Conservation (phyloP, 805 yeast species). For the Starmerella ratchasimensis region DNA sequence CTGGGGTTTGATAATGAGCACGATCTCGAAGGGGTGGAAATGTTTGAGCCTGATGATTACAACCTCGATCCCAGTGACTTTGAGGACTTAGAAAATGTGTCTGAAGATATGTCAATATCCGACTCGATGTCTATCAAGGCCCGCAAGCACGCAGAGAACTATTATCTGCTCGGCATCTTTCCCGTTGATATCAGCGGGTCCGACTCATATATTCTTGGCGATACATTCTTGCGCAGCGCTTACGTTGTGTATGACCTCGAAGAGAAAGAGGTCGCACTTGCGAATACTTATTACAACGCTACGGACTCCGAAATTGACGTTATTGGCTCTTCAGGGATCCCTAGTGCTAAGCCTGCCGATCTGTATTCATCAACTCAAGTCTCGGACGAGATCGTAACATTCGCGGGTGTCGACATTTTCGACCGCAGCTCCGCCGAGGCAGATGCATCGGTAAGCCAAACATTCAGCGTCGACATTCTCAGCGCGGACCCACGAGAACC, state of each 20-base stretch:
- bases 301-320: conserved; percentile 15
- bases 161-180: conserved; percentile 3
- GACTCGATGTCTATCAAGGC: neutral
- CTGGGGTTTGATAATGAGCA: neutral
- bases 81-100: no score
- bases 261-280: conserved; percentile 41
- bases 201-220: conserved; percentile 37
- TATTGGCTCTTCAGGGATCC: conserved; percentile 12
- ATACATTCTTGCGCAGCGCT: conserved; percentile 40
- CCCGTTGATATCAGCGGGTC: conserved; percentile 1
- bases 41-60: no score
- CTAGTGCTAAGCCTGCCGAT: conserved; percentile 18
- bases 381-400: neutral
- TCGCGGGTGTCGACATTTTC: neutral
- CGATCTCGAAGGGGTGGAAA: neutral
- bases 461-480: no score
- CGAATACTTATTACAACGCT: conserved; percentile 29
- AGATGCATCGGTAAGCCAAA: neutral
- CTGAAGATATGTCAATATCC: neutral
- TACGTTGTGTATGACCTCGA: conserved; percentile 51
- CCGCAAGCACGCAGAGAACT: neutral
- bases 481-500: no score
- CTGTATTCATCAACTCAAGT: conserved; percentile 2
- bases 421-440: neutral
- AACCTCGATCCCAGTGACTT: no score